These are phyloP conservation scores for Coemansia sp. DNA, from an alignment of 371 early-diverging fungal species.

Conservation along the genomic window DNA sequence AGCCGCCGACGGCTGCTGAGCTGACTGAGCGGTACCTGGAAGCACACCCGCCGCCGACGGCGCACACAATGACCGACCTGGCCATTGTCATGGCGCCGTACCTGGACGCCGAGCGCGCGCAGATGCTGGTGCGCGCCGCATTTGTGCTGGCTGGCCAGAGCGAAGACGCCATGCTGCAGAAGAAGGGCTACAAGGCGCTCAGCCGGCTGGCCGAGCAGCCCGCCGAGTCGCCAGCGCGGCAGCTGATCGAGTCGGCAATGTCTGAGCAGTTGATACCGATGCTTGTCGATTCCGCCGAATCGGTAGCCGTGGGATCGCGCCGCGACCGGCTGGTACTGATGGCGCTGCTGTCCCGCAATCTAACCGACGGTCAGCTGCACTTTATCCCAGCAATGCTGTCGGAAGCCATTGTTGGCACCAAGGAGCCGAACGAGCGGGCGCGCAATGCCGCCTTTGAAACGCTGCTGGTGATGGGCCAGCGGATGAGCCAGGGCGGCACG, in stretches of 20 bases:
- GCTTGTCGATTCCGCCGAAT: slow-evolving; percentile 53
- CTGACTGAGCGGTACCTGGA: slow-evolving; percentile 49
- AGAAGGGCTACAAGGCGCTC: slow-evolving; percentile 92
- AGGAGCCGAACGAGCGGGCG: slow-evolving; percentile 90
- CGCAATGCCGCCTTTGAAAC: slow-evolving; percentile 81
- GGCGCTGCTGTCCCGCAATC: slow-evolving; percentile 53
- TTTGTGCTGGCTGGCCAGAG: slow-evolving; percentile 61
- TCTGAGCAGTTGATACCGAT: slow-evolving; percentile 33
- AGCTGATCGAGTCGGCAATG: slow-evolving; percentile 24
- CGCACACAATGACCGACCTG: slow-evolving; percentile 76
- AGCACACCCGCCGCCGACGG: slow-evolving; percentile 62
- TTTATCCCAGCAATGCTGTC: slow-evolving; percentile 83
- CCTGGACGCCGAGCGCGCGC: slow-evolving; percentile 60
- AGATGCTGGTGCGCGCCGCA: slow-evolving; percentile 59
- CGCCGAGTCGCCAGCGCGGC: slow-evolving; percentile 21
- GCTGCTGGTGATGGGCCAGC: slow-evolving; percentile 81
- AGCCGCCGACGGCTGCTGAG: slow-evolving; percentile 47
- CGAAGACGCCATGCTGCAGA: slow-evolving; percentile 78
- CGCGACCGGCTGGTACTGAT: slow-evolving; percentile 69
- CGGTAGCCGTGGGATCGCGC: slow-evolving; percentile 64
- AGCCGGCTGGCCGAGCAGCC: slow-evolving; percentile 52
- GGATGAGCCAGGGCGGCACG: slow-evolving; percentile 78
- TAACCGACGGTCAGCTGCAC: slow-evolving; percentile 68
- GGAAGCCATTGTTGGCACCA: slow-evolving; percentile 89
- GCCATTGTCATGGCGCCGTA: slow-evolving; percentile 72